These are phyloP conservation scores for Fraxinus xanthoxyloides DNA, from an alignment of 305 asterid genomes.

Conservation along the genomic window DNA sequence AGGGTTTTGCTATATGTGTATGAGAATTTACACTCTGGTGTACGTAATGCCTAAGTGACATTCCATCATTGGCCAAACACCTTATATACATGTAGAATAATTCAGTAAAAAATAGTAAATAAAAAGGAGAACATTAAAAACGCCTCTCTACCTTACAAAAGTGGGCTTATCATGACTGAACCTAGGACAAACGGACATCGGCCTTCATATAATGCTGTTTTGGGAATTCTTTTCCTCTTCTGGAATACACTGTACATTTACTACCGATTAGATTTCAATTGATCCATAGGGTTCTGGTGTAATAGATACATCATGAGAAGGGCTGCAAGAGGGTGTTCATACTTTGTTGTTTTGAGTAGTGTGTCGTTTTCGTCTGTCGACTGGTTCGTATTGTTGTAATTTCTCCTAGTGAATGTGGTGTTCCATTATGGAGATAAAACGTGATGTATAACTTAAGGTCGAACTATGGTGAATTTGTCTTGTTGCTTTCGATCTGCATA, in stretches of 20 bases:
- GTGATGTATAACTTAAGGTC: background rate
- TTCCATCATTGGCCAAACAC: no score
- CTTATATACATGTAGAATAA: no score
- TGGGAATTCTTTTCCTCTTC: background rate
- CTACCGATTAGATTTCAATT: background rate
- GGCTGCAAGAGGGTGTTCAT: background rate
- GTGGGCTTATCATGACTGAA: background rate
- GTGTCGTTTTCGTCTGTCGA: background rate
- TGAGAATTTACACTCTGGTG: no score
- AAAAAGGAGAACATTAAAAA: background rate
- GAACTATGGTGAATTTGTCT: background rate
- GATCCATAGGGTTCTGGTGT: background rate
- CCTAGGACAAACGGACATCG: background rate
- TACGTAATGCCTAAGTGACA: no score
- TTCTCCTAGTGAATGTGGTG: background rate
- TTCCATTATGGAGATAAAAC: background rate
- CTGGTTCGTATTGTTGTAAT: background rate
- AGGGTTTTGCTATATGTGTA: no score
- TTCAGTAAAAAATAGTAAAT: background rate
- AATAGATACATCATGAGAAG: background rate
- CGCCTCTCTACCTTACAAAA: background rate
- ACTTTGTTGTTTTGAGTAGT: background rate
- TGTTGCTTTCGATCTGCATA: background rate
- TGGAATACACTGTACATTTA: background rate
- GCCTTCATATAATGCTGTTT: background rate